These are phyloP conservation scores for Hordeum marinum DNA, from an alignment of 176 grass and related monocot genomes.

Conservation along the genomic window DNA sequence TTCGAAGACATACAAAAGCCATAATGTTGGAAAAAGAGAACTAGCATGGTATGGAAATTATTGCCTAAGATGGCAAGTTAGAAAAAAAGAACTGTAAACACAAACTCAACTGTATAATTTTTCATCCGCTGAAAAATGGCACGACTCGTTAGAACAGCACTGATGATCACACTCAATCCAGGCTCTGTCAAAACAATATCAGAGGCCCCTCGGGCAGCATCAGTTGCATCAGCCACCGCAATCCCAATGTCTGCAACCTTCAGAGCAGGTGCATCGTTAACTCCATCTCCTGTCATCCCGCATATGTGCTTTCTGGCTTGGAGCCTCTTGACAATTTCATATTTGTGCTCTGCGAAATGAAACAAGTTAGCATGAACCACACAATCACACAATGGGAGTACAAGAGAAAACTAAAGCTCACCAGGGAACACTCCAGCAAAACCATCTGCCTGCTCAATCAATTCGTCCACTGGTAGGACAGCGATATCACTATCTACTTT, in stretches of 20 bases:
- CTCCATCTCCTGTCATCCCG: slow-evolving; percentile 66
- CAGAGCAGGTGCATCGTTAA: slow-evolving; percentile 58
- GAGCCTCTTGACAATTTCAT: slow-evolving; percentile 55
- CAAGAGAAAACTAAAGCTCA: slow-evolving; percentile 19
- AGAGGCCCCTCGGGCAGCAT: slow-evolving; percentile 53
- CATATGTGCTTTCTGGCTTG: slow-evolving; percentile 67
- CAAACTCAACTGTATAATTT: slow-evolving; percentile 53
- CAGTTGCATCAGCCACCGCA: slow-evolving; percentile 59
- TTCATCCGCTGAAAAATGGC: slow-evolving; percentile 70
- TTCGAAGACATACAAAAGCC: background rate
- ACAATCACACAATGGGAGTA: background rate
- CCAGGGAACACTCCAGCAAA: slow-evolving; percentile 63
- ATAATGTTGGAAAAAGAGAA: background rate
- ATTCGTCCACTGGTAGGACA: slow-evolving; percentile 43
- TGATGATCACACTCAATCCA: slow-evolving; percentile 67
- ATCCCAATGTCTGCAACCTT: slow-evolving; percentile 63
- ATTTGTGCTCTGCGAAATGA: slow-evolving; percentile 52
- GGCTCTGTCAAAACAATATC: slow-evolving; percentile 64
- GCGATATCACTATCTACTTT: slow-evolving; percentile 50
- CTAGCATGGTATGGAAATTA: background rate
- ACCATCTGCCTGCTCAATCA: slow-evolving; percentile 57
- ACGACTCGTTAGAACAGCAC: slow-evolving; percentile 52
- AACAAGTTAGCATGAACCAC: slow-evolving; percentile 23
- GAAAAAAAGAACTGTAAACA: background rate
- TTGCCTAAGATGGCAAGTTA: background rate